Evolutionary conservation across 2,329 filamentous ascomycete genomes (phyloP), one percentile per base, ranked within the genome.

Genomic region (Cryphonectria parasitica): DNA sequence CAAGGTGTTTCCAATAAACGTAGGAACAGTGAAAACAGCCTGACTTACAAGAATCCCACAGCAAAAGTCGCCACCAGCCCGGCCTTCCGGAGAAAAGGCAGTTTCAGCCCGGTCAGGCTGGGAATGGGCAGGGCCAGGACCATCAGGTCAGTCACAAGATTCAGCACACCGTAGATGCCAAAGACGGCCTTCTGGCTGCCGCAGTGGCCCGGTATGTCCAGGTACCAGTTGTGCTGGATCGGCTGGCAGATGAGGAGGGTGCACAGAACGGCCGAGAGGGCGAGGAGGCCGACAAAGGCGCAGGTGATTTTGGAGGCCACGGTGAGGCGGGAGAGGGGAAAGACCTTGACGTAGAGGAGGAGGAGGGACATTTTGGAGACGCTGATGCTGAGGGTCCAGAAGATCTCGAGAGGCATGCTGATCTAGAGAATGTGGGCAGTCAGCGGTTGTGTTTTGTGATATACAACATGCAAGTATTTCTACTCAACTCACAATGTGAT

Each of bases 201-300:
- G 67, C 75, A 77, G 11, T 41, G 62, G 3, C 72, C 73, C 7
- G 72, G 54, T 11, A 58, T 54, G 28, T n/a, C 60, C 13, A 67
- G 52, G 19, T 73, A 60, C 82, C 81, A 76, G 77, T 78, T 54
- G 76, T 71, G 72, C 69, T 75, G 77, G 77, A 74, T 62, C 2
- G 64, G 69, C 1, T 49, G 70, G 64, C 76, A 76, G 60, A 71
- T 70, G 7, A 71, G 52, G 3, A 75, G 28, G 10, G 70, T 71
- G 28, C 74, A 67, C 31, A 75, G 39, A 61, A 76, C 71, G 64
- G 72, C 74, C 43, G 67, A 68, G 22, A 75, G 41, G 19, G 74
- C 73, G 64, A 75, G 71, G 31, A 67, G 62, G 34, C 75, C 72
- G 60, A 72, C 71, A 22, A 67, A 69, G 60, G 68, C 66, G 17